Evolutionary conservation across 2,329 filamentous ascomycete genomes (phyloP), one percentile per base, ranked within the genome.

Genomic region (Bipolaris victoriae): DNA sequence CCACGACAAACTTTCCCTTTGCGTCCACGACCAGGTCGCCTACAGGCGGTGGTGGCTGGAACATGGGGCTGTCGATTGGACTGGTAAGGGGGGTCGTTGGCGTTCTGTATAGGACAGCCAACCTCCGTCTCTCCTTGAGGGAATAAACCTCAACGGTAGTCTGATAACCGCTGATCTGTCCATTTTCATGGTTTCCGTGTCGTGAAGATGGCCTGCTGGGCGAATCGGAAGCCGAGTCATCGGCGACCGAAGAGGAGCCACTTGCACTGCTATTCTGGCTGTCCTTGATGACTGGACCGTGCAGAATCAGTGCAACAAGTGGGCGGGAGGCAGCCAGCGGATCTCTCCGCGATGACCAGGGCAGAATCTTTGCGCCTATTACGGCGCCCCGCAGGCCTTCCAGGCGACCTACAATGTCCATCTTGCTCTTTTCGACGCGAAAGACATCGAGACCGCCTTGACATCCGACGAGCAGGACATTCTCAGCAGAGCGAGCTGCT

Each of bases 61-160:
- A 90, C 20, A 88, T 78, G 5, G 86, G 82, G 77, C 88, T 86
- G 64, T 80, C 70, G 71, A 80, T 51, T 36, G 88, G 79, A 58
- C 84, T 79, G 68, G 83, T 81, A 67, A 90, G 76, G 45, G 86
- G 79, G 52, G 86, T 80, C 71, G 86, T 82, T 48, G 90, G 84
- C 41, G 89, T 87, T 66, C 88, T 85, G 58, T 96, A 88, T 7
- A 98, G 80, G 0, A 90, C 89, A 24, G 88, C 85, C 52, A 97
- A 78, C 53, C 86, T 85, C 60, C 85, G 83, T 66, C 88, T 88
- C n/a, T 88, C 90, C 65, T 85, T 87, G 58, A 98, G 79, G 1
- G 93, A 97, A 76, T 94, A 96, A 0, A 98, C 81, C 66, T 97
- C 92, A 5, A 97, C 91, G 0, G 89, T 89, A 0, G 93, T 97